These are phyloP conservation scores for Rhododendron molle DNA, from an alignment of 148 eudicot species.

Conservation along the genomic window DNA sequence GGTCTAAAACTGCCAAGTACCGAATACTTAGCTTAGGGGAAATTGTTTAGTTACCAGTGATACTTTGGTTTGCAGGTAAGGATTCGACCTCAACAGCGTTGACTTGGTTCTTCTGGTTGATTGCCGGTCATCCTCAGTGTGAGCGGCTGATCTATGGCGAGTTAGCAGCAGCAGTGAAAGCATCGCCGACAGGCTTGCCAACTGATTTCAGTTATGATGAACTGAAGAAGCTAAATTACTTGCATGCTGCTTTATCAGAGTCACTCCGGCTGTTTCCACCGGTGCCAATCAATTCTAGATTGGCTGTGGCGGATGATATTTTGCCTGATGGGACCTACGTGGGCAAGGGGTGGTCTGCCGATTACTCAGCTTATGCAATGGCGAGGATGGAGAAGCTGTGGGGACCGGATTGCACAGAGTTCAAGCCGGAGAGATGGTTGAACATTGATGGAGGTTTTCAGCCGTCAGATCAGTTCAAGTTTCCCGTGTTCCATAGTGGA, in stretches of 20 bases:
- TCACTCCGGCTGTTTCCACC: constrained; percentile 43
- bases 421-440: constrained; percentile 46
- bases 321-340: constrained; percentile 36
- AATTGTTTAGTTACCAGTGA: not conserved
- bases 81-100: constrained; percentile 32
- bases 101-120: constrained; percentile 32
- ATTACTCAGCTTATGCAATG: constrained; percentile 43
- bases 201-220: constrained; percentile 24
- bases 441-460: constrained; percentile 21
- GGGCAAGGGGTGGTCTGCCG: constrained; percentile 27
- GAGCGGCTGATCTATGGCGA: constrained; percentile 27
- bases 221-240: constrained; percentile 29
- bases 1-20: not conserved
- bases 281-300: constrained; percentile 37
- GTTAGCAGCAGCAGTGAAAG: constrained; percentile 10
- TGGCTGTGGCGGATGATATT: constrained; percentile 23
- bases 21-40: not conserved
- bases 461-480: constrained; percentile 32
- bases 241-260: constrained; percentile 43
- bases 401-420: constrained; percentile 39
- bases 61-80: constrained; percentile 19
- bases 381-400: constrained; percentile 39
- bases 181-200: not conserved
- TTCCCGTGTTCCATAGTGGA: constrained; percentile 38
- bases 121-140: constrained; percentile 23